Percentiles rank a stretch among this genome's conserved stretches.
phyloP scores from a whole-genome alignment of 768 basidiomycete species.

The Xerocomellus chrysenteron region DNA sequence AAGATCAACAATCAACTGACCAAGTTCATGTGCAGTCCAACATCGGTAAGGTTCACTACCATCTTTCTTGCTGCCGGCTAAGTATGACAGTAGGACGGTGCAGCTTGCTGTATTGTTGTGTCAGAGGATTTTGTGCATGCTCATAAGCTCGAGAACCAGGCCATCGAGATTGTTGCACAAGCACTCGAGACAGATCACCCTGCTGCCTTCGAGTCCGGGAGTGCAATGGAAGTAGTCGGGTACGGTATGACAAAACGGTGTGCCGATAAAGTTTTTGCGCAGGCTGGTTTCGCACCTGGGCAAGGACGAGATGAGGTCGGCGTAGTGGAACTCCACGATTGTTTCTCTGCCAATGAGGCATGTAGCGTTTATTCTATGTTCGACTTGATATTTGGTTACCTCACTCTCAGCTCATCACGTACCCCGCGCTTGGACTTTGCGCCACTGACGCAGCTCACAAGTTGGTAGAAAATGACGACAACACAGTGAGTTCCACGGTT shows the following conservation, averaged over 20 bases:
- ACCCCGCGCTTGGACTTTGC: conserved; percentile 78
- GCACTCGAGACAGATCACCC: conserved; percentile 66
- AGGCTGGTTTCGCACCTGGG: conserved; percentile 67
- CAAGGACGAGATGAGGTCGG: conserved; percentile 70
- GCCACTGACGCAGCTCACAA: conserved; percentile 64
- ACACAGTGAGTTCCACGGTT: conserved; percentile 54
- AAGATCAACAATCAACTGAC: conserved; percentile 74
- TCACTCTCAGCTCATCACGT: conserved; percentile 63
- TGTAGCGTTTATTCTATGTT: conserved; percentile 1
- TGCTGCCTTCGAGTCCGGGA: conserved; percentile 60
- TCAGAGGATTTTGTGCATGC: conserved; percentile 75
- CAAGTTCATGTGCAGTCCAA: conserved; percentile 87
- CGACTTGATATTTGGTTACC: background rate
- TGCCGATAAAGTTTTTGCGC: conserved; percentile 65
- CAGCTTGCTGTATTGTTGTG: conserved; percentile 73
- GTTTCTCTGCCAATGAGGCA: conserved; percentile 82
- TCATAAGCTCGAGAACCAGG: conserved; percentile 78
- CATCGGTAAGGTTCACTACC: conserved; percentile 48
- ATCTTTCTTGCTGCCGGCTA: background rate
- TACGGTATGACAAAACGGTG: conserved; percentile 71
- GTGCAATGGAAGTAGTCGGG: conserved; percentile 81
- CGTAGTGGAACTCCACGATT: conserved; percentile 86
- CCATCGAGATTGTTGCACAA: conserved; percentile 76
- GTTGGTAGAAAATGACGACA: conserved; percentile 72
- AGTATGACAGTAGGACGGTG: conserved; percentile 54